Percentiles rank a stretch among this genome's conserved stretches.
These are phyloP conservation scores for Xylaria sp. DNA, from an alignment of 2,329 filamentous ascomycete species.

Conservation along the genomic window DNA sequence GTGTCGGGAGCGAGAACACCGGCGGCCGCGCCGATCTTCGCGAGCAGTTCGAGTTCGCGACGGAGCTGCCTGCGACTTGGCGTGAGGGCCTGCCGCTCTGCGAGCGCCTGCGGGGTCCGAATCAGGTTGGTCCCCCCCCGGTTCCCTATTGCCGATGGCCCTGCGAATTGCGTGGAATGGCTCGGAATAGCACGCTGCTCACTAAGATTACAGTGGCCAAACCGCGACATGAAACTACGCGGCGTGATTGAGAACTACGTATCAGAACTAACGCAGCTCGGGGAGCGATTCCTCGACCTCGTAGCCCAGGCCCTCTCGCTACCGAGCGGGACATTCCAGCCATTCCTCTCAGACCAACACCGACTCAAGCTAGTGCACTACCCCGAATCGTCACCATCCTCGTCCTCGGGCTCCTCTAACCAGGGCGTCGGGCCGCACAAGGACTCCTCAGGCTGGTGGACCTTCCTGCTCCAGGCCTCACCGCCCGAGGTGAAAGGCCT, in stretches of 20 bases:
- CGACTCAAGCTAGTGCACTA: slow-evolving; percentile 69
- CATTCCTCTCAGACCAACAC: slow-evolving; percentile 67
- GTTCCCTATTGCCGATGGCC: neutral
- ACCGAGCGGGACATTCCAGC: slow-evolving; percentile 59
- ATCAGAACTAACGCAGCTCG: slow-evolving; percentile 60
- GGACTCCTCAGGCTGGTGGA: slow-evolving; percentile 72
- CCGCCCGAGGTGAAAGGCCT: slow-evolving; percentile 61
- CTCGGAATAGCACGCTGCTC: neutral
- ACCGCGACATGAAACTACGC: slow-evolving; percentile 51
- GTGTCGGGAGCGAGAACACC: slow-evolving; percentile 65
- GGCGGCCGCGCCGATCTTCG: slow-evolving; percentile 62
- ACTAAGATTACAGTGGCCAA: slow-evolving; percentile 55
- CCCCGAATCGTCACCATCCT: slow-evolving; percentile 48
- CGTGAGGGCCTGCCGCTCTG: slow-evolving; percentile 51
- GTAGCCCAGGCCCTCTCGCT: slow-evolving; percentile 66
- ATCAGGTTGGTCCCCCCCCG: slow-evolving; percentile 53
- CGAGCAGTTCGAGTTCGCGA: slow-evolving; percentile 71
- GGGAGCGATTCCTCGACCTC: slow-evolving; percentile 65
- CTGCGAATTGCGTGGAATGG: neutral
- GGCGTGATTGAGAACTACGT: slow-evolving; percentile 61
- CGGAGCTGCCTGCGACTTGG: slow-evolving; percentile 59
- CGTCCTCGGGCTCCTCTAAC: slow-evolving; percentile 22
- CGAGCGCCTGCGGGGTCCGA: slow-evolving; percentile 60
- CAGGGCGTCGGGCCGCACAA: slow-evolving; percentile 73
- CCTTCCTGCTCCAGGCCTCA: slow-evolving; percentile 70